Evolutionary conservation across 306 rosid species (phyloP).

Genomic region (Vigna trinervia): DNA sequence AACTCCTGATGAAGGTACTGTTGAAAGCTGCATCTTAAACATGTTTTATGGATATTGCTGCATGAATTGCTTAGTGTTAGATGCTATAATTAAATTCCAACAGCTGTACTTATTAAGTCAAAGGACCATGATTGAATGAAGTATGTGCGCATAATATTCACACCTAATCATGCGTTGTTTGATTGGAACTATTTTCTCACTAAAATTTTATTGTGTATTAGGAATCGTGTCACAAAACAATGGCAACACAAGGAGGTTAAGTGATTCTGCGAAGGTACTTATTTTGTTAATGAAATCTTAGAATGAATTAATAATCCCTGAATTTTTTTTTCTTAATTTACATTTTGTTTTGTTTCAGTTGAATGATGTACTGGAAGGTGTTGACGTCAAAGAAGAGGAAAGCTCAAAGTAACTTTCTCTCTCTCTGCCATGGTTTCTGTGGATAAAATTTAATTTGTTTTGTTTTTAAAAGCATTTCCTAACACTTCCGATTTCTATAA

Average conservation of each 20-base stretch:
- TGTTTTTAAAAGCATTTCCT: constrained; percentile 30
- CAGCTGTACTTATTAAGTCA: background rate
- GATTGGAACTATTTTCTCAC: constrained; percentile 35
- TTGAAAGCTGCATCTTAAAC: constrained; percentile 26
- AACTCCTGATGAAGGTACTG: constrained; percentile 50
- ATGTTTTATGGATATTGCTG: constrained; percentile 34
- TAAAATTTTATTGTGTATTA: constrained; percentile 34
- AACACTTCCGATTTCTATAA: constrained; percentile 37
- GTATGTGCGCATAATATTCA: background rate
- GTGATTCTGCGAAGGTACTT: constrained; percentile 53
- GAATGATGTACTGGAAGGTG: constrained; percentile 49
- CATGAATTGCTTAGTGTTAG: constrained; percentile 3
- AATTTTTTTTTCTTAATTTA: constrained; percentile 16
- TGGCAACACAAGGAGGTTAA: constrained; percentile 50
- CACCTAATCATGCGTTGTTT: constrained; percentile 21
- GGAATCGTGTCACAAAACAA: constrained; percentile 47
- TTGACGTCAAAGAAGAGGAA: constrained; percentile 52
- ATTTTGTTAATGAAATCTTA: background rate
- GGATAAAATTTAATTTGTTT: constrained; percentile 31
- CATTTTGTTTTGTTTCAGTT: constrained; percentile 47
- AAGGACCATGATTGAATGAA: background rate
- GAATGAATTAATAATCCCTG: constrained; percentile 7
- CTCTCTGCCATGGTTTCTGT: constrained; percentile 29
- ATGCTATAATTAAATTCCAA: constrained; percentile 28
- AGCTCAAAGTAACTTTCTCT: constrained; percentile 63